Conservation (phyloP, 2,329 filamentous ascomycete genomes). For the Rugonectria rugulosa region DNA sequence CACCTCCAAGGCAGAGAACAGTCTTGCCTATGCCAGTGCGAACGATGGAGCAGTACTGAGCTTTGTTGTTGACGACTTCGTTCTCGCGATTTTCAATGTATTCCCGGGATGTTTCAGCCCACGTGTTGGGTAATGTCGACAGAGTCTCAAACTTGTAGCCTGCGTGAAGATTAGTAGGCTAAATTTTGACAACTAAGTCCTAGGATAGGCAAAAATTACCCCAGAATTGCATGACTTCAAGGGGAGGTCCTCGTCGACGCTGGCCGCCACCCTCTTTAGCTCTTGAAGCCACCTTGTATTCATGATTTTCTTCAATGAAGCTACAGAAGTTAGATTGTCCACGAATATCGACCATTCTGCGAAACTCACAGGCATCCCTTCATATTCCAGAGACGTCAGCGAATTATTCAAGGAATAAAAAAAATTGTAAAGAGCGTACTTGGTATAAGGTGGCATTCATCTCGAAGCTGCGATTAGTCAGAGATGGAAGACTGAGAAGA, state of each 20-base stretch:
- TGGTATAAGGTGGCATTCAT: slow-evolving; percentile 96
- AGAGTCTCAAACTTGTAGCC: slow-evolving; percentile 98
- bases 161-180: slow-evolving; percentile 42
- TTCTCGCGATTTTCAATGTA: slow-evolving; percentile 80
- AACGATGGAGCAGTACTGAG: slow-evolving; percentile 95
- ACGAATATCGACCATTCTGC: not conserved
- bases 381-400: slow-evolving; percentile 26
- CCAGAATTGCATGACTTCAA: slow-evolving; percentile 92
- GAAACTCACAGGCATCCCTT: slow-evolving; percentile 62
- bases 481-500: slow-evolving; percentile 28
- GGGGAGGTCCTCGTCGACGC: slow-evolving; percentile 56
- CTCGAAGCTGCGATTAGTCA: slow-evolving; percentile 70
- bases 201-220: slow-evolving; percentile 56
- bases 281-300: slow-evolving; percentile 71
- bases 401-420: not conserved
- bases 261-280: slow-evolving; percentile 56
- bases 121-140: slow-evolving; percentile 76
- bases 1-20: slow-evolving; percentile 82
- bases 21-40: slow-evolving; percentile 83
- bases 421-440: slow-evolving; percentile 59
- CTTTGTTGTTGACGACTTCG: slow-evolving; percentile 82
- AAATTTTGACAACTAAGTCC: not conserved
- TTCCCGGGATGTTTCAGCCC: slow-evolving; percentile 75
- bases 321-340: slow-evolving; percentile 52
- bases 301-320: slow-evolving; percentile 92